Conservation (phyloP, 1,284 basidiomycete species). For the Apiotrichum veenhuisii region DNA sequence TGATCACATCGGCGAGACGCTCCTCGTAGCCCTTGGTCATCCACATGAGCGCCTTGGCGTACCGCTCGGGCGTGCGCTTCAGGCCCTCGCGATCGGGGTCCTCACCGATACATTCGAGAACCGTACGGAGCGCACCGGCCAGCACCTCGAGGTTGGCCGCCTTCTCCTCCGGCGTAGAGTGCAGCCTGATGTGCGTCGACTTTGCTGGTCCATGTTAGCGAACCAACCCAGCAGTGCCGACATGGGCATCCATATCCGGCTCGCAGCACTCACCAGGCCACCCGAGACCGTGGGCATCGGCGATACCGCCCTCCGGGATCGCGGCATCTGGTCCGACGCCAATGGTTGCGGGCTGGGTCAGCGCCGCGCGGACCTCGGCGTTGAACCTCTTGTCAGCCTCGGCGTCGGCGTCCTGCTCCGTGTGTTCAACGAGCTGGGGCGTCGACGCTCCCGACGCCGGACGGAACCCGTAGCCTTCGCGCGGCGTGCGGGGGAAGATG, state of each 20-base stretch:
- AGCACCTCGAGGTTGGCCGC: slow-evolving; percentile 71
- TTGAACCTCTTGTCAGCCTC: slow-evolving; percentile 15
- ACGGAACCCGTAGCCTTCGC: slow-evolving; percentile 78
- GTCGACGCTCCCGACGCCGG: slow-evolving; percentile 64
- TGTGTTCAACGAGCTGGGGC: slow-evolving; percentile 30
- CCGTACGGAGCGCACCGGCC: slow-evolving; percentile 77
- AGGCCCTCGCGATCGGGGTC: slow-evolving; percentile 94
- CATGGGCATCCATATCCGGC: background rate
- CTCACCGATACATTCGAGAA: slow-evolving; percentile 96
- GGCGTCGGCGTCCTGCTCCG: slow-evolving; percentile 7
- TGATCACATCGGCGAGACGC: slow-evolving; percentile 89
- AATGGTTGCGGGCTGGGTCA: slow-evolving; percentile 5
- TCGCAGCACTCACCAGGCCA: slow-evolving; percentile 73
- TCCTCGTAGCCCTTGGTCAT: slow-evolving; percentile 99
- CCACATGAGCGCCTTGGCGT: slow-evolving; percentile 96
- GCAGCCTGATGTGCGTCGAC: slow-evolving; percentile 77
- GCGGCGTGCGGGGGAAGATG: slow-evolving; percentile 32
- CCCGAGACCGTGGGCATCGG: slow-evolving; percentile 81
- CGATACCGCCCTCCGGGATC: slow-evolving; percentile 54
- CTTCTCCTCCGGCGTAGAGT: slow-evolving; percentile 70
- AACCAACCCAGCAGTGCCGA: background rate
- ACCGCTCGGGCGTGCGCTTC: slow-evolving; percentile 85
- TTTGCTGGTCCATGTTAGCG: slow-evolving; percentile 61
- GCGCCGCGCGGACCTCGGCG: slow-evolving; percentile 17
- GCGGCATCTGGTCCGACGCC: background rate